These are phyloP conservation scores for Pseudopyrenochaeta lycopersici DNA, from an alignment of 2,329 filamentous ascomycete genomes.

Conservation along the genomic window DNA sequence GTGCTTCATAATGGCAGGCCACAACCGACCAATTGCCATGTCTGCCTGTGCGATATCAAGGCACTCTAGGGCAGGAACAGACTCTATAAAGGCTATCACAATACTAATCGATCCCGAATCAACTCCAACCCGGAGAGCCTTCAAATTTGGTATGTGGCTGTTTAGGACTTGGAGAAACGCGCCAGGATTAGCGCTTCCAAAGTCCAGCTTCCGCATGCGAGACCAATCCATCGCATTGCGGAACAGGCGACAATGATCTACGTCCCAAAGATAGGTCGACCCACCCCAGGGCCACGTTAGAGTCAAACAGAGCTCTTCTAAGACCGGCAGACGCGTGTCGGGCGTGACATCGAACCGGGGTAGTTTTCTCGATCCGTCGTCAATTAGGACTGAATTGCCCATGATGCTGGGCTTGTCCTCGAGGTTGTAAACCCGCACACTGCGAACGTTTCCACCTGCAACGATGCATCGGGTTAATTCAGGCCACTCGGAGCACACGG, in stretches of 20 bases:
- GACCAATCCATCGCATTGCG: conserved; percentile 2
- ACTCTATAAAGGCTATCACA: not conserved
- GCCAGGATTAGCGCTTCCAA: conserved; percentile 1
- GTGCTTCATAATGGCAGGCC: conserved; percentile 9
- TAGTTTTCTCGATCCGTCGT: not conserved
- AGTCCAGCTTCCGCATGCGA: conserved; percentile 4
- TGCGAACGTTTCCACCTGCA: not conserved
- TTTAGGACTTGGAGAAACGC: conserved; percentile 1
- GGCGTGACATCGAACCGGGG: not conserved
- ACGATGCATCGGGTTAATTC: conserved; percentile 1
- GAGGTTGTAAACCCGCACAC: not conserved
- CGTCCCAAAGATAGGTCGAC: conserved; percentile 1
- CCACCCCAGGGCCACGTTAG: not conserved
- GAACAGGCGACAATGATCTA: not conserved
- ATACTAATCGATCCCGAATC: not conserved
- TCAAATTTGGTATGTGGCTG: conserved; percentile 2
- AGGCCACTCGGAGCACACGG: conserved; percentile 3
- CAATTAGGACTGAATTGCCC: not conserved
- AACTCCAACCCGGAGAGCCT: not conserved
- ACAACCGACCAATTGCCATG: not conserved
- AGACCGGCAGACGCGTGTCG: not conserved
- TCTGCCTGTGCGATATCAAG: not conserved
- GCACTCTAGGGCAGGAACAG: not conserved
- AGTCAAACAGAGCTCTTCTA: conserved; percentile 6
- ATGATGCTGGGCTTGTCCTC: not conserved